These are phyloP conservation scores for Clonostachys chloroleuca DNA, from an alignment of 2,329 filamentous ascomycete genomes.

Conservation along the genomic window DNA sequence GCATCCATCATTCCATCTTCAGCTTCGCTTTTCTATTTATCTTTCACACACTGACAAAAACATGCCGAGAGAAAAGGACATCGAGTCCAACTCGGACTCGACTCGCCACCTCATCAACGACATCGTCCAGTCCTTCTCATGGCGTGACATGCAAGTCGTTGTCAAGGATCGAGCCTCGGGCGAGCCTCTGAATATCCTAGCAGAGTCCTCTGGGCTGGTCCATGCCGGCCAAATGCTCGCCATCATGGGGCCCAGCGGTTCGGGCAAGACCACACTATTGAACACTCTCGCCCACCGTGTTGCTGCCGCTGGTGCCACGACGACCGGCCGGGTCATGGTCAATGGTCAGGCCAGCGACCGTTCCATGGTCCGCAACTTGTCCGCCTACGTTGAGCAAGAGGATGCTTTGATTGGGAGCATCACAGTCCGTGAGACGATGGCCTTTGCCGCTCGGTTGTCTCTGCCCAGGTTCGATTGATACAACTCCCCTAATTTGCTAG, in stretches of 20 bases:
- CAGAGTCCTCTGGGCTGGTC: conserved; percentile 7
- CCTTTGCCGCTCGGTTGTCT: conserved; percentile 70
- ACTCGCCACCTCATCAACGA: conserved; percentile 50
- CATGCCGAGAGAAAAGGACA: conserved; percentile 15
- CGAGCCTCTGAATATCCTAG: conserved; percentile 7
- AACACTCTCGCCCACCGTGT: conserved; percentile 68
- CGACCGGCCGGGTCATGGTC: conserved; percentile 48
- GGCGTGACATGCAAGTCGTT: conserved; percentile 61
- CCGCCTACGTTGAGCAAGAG: conserved; percentile 82
- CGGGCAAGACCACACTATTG: conserved; percentile 80
- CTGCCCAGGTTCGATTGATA: conserved; percentile 6
- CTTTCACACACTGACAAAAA: too few species aligned
- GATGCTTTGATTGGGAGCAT: conserved; percentile 78
- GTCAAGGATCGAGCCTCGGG: conserved; percentile 58
- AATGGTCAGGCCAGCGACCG: conserved; percentile 55
- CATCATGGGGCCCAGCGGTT: conserved; percentile 71
- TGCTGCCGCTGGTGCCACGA: conserved; percentile 32
- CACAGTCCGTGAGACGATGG: conserved; percentile 74
- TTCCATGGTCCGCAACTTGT: conserved; percentile 59
- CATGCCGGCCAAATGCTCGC: conserved; percentile 65
- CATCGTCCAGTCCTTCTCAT: conserved; percentile 58
- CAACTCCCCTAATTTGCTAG: neutral
- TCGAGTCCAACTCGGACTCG: conserved; percentile 1
- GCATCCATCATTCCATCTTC: too few species aligned
- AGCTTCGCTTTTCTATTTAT: too few species aligned